Percentiles rank a stretch among this genome's conserved stretches.
Conservation (phyloP, 2,329 filamentous ascomycete species). For the Leptodontidium sp. region DNA sequence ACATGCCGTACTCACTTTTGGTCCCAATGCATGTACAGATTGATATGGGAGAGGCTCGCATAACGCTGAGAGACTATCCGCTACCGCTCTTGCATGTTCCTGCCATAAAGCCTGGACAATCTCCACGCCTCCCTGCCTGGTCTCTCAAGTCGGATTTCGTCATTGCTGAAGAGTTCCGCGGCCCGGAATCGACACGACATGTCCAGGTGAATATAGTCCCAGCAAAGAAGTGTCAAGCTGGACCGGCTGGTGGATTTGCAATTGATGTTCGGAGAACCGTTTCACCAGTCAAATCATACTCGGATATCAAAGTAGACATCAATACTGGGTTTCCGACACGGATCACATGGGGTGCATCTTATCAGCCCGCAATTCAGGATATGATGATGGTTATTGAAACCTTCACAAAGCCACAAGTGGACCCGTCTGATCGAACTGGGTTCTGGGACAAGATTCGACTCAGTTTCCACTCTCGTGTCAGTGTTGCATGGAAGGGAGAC, state of each 20-base stretch:
- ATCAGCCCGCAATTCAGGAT: constrained; percentile 97
- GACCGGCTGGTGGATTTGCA: constrained; percentile 71
- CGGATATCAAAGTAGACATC: constrained; percentile 89
- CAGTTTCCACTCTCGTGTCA: constrained; percentile 90
- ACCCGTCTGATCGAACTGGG: constrained; percentile 90
- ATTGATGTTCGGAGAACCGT: constrained; percentile 91
- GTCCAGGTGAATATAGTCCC: constrained; percentile 88
- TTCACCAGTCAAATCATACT: constrained; percentile 95
- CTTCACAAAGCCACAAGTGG: constrained; percentile 94
- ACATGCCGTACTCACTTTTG: constrained; percentile 89
- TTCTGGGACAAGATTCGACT: constrained; percentile 99
- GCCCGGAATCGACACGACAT: constrained; percentile 79
- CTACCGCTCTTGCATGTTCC: constrained; percentile 92
- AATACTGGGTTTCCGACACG: constrained; percentile 91
- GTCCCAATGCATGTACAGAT: constrained; percentile 90
- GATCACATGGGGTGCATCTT: constrained; percentile 97
- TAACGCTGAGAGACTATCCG: constrained; percentile 92
- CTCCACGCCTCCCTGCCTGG: constrained; percentile 80
- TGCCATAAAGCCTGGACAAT: constrained; percentile 79
- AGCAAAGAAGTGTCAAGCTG: constrained; percentile 63
- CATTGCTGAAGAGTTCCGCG: constrained; percentile 91
- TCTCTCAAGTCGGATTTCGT: constrained; percentile 92
- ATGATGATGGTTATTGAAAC: constrained; percentile 99
- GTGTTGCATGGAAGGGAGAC: constrained; percentile 91
- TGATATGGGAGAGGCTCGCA: constrained; percentile 86